Evolutionary conservation across 2,329 filamentous ascomycete species (phyloP), one percentile per base, ranked within the genome.

Genomic region (Phoma herbarum): DNA sequence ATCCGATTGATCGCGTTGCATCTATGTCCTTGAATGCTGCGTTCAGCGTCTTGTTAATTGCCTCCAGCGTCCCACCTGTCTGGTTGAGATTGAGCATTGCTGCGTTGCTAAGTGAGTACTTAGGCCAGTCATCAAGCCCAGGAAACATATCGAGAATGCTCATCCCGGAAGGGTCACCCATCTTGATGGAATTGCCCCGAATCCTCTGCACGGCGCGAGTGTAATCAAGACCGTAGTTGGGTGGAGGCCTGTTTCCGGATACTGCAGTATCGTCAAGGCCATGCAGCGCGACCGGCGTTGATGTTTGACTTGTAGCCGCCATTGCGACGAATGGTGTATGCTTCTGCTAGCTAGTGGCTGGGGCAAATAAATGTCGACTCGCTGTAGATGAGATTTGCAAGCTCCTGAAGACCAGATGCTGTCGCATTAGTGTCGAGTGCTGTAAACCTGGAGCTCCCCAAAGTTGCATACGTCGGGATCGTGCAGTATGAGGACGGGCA

Each of bases 51-150:
- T 12, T 43, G 7, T 51, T 29, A 14, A 25, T 26, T 0, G 14
- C 10, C 8, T 11, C 26, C 18, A 51, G 8, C 16, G 25, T n/a
- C 10, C 49, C 70, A 0, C 69, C 70, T 1, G 69, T 69, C 41
- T 68, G 56, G 46, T 73, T 71, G 3, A 57, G 28, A 66, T 52
- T 52, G 9, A 37, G 39, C 37, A 11, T 31, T 8, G 16, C 31
- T 8, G n/a, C 18, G 0, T 12, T 20, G 16, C 12, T n/a, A 16
- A 12, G 16, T 5, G 5, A 14, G 8, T 33, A 51, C 26, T 9
- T 18, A 11, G 37, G 37, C 48, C 48, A 51, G 3, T 31, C 6
- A 11, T 25, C 18, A 14, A 51, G 14, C 14, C 41, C 23, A 2
- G 23, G n/a, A 23, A 20, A 16, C 18, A 26, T 12, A 26, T 43